Base-by-base conservation (phyloP, 2,329 filamentous ascomycete species). In the Alternaria sp. region DNA sequence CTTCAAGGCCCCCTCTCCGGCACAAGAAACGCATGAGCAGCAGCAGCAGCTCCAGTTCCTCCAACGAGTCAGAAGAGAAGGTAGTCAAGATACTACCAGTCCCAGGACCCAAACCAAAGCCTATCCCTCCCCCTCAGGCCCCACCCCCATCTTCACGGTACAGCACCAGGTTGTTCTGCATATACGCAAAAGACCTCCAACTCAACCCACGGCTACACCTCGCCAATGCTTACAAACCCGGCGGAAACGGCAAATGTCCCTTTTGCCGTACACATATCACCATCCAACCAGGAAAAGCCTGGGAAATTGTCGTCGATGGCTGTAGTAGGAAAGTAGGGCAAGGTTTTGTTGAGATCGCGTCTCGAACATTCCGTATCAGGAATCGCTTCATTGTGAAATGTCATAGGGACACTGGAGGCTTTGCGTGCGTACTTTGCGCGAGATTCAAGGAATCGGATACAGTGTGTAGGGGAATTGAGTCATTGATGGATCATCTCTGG, bases 401-500 rank as follows among this genome's bases (percentile, higher is more conserved):
- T 22, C 76, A 78, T 56, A 61, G 74, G 11, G 65, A 71, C 12
- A 60, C 64, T 7, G 71, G 70, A 2, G 70, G 71, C 2, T 77
- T 71, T 59, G 74, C 74, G 5, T 78, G 75, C 40, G 64, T 72
- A 11, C 57, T 78, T 18, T 78, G 75, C 41, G 70, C 66, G 4
- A 63, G 59, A 41, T 70, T 62, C 40, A 65, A 64, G 18, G 59
- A 70, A 8, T 65, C 60, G 27, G 75, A 78, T 57, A 78, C 74
- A 4, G 66, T 72, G 10, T 75, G 74, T 56, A 58, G 60, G 14
- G 64, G 66, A 16, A 53, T 73, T 4, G 58, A 43, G 9, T 67
- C 66, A n/a, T 45, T 78, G 32, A 70, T 78, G 57, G 74, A 76
- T 30, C 75, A 78, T 67, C 27, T 78, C 22, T 77, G 75, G 74